Percentiles rank a stretch among this genome's conserved stretches.
These are phyloP conservation scores for Ascochyta fabae DNA, from an alignment of 2,329 filamentous ascomycete genomes.

Conservation along the genomic window DNA sequence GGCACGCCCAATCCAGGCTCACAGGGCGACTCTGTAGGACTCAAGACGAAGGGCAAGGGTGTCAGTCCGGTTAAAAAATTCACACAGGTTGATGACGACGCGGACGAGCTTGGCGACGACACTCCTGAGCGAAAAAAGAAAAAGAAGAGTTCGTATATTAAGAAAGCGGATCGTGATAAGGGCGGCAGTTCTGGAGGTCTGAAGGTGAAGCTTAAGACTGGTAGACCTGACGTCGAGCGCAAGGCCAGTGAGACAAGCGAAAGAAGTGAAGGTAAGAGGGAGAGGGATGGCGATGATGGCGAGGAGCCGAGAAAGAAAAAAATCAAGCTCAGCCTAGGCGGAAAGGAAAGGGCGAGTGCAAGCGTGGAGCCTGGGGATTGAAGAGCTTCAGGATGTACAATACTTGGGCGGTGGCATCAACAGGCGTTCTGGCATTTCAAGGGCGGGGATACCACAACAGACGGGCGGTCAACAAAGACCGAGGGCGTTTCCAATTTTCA, in stretches of 20 bases:
- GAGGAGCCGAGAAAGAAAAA: conserved; percentile 48
- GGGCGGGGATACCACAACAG: conserved; percentile 18
- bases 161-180: conserved; percentile 49
- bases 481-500: conserved; percentile 7
- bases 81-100: conserved; percentile 31
- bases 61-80: conserved; percentile 44
- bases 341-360: conserved; percentile 18
- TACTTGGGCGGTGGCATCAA: conserved; percentile 5
- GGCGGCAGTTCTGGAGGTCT: conserved; percentile 25
- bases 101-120: conserved; percentile 48
- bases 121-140: conserved; percentile 54
- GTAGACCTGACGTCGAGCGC: conserved; percentile 35
- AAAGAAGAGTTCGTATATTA: conserved; percentile 55
- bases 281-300: conserved; percentile 41
- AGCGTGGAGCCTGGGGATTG: conserved; percentile 17
- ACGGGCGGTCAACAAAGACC: conserved; percentile 11
- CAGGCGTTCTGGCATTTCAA: conserved; percentile 18
- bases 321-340: conserved; percentile 43
- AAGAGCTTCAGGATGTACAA: background rate
- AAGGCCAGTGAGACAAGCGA: conserved; percentile 41
- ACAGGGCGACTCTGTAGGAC: conserved; percentile 31
- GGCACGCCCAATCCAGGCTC: conserved; percentile 50
- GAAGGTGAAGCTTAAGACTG: conserved; percentile 46
- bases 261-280: conserved; percentile 42
- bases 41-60: conserved; percentile 43